Percentiles rank a stretch among this genome's conserved stretches.
phyloP scores from a whole-genome alignment of 441 rosid species.

The Gossypium davidsonii region DNA sequence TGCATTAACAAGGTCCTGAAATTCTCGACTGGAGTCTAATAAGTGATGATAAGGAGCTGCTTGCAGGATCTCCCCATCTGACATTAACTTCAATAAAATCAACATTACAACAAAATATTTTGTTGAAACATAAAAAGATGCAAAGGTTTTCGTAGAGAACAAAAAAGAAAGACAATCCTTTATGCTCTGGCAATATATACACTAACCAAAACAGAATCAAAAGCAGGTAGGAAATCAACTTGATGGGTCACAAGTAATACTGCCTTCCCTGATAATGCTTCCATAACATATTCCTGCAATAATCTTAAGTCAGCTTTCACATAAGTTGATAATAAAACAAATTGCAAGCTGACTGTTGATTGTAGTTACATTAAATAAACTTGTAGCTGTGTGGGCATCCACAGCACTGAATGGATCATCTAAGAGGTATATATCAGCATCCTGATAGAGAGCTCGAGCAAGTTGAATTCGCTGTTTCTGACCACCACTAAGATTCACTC shows the following conservation, averaged over 20 bases:
- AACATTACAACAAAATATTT: not conserved
- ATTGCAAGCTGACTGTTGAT: not conserved
- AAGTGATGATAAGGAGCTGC: constrained; percentile 74
- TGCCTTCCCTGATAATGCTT: constrained; percentile 69
- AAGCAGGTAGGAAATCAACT: constrained; percentile 94
- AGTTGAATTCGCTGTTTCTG: constrained; percentile 96
- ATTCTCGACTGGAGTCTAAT: constrained; percentile 55
- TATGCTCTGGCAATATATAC: not conserved
- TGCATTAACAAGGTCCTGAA: constrained; percentile 86
- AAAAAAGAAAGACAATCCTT: not conserved
- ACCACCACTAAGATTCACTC: constrained; percentile 94
- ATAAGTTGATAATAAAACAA: not conserved
- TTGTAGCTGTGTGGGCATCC: constrained; percentile 93
- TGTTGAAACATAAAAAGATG: not conserved
- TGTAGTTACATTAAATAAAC: constrained; percentile 62
- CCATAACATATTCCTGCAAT: constrained; percentile 78
- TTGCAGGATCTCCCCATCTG: constrained; percentile 72
- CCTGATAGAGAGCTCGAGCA: constrained; percentile 91
- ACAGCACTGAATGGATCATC: constrained; percentile 99
- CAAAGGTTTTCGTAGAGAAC: not conserved
- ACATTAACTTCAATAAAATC: constrained; percentile 55
- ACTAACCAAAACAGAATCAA: constrained; percentile 76
- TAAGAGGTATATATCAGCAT: constrained; percentile 84
- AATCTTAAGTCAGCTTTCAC: constrained; percentile 16
- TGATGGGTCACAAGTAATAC: constrained; percentile 89